Percentiles rank a stretch among this genome's conserved stretches.
Conservation (phyloP, 768 basidiomycete species). For the Tricholoma sp. region DNA sequence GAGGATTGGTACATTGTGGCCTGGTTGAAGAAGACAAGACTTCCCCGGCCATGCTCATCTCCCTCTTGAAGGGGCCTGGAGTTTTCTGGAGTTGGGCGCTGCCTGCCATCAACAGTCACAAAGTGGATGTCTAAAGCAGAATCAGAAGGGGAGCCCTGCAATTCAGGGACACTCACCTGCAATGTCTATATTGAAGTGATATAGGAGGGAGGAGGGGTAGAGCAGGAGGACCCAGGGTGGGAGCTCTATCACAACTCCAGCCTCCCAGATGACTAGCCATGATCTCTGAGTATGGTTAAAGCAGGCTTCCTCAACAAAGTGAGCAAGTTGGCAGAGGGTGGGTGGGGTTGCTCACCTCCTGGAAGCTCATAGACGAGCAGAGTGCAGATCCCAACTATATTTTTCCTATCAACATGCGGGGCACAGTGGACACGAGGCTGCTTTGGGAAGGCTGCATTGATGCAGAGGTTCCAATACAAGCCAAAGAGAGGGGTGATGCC, state of each 20-base stretch:
- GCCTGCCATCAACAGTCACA: neutral
- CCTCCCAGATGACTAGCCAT: slow-evolving; percentile 33
- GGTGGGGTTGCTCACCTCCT: neutral
- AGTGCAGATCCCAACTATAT: slow-evolving; percentile 24
- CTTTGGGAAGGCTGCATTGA: slow-evolving; percentile 17
- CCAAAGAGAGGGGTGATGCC: slow-evolving; percentile 12
- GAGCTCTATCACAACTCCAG: slow-evolving; percentile 24
- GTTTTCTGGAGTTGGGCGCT: neutral
- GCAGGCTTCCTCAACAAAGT: neutral
- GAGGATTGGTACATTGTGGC: neutral
- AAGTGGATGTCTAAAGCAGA: neutral
- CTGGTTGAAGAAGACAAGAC: neutral
- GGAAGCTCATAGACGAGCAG: slow-evolving; percentile 19
- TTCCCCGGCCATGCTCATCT: neutral
- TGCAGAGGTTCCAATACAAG: slow-evolving; percentile 23
- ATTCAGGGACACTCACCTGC: slow-evolving; percentile 11
- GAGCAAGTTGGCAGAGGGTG: neutral
- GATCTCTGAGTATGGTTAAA: slow-evolving; percentile 17
- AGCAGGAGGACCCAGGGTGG: slow-evolving; percentile 23
- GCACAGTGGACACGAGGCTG: slow-evolving; percentile 19
- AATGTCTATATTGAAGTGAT: slow-evolving; percentile 31
- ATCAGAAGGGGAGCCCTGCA: neutral
- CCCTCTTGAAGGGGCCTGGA: neutral
- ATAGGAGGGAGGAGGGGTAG: slow-evolving; percentile 29
- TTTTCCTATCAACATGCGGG: slow-evolving; percentile 25